A percentile compares a stretch with the other conserved stretches of the same genome.
These are phyloP conservation scores for Syzygium grande DNA, from an alignment of 345 rosid species.

Conservation along the genomic window DNA sequence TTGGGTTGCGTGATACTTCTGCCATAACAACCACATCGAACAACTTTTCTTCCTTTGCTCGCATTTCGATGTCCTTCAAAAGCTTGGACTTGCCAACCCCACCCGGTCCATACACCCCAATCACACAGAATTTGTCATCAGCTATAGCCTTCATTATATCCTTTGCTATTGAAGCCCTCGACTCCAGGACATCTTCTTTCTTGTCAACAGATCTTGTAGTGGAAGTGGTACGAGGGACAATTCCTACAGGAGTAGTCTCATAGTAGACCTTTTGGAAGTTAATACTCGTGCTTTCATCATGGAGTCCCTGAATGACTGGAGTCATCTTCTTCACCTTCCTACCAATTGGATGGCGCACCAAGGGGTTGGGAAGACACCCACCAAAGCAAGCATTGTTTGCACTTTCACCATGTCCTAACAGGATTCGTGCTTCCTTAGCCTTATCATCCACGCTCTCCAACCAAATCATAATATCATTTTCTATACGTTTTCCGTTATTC, in stretches of 20 bases:
- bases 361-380: background rate
- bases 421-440: fast-evolving
- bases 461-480: fast-evolving
- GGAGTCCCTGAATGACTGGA: fast-evolving
- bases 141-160: background rate
- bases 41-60: background rate
- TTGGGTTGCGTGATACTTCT: background rate
- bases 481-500: fast-evolving
- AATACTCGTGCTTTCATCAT: background rate
- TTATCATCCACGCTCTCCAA: fast-evolving
- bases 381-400: background rate
- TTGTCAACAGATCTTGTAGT: background rate
- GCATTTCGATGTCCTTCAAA: background rate
- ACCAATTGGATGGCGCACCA: background rate
- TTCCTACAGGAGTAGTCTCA: background rate
- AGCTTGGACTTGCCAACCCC: slow-evolving; percentile 8
- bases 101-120: background rate
- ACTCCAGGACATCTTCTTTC: background rate
- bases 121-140: fast-evolving
- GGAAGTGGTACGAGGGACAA: fast-evolving
- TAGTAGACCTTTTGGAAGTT: background rate
- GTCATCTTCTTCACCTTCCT: background rate
- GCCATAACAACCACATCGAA: background rate
- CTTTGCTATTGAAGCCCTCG: background rate
- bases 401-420: background rate